phyloP scores from a whole-genome alignment of 2,329 filamentous ascomycete species.

The Fusarium devonianum region DNA sequence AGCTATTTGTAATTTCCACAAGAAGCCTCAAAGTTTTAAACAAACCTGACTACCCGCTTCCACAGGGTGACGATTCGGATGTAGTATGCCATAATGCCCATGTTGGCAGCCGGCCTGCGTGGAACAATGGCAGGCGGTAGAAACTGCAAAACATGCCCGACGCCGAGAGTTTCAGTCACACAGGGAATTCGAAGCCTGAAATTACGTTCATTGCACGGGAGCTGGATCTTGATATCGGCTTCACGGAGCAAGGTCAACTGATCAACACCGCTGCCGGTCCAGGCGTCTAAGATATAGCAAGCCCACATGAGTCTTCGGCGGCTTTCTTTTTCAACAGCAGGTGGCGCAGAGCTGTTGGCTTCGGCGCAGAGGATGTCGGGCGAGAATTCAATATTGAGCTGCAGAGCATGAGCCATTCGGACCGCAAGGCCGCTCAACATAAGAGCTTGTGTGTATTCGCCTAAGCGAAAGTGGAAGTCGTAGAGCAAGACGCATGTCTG shows the following conservation, averaged over 20 bases:
- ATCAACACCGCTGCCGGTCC: slow-evolving; percentile 50
- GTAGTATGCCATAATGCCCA: slow-evolving; percentile 55
- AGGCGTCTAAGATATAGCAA: slow-evolving; percentile 52
- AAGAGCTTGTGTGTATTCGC: slow-evolving; percentile 50
- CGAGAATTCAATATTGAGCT: slow-evolving; percentile 49
- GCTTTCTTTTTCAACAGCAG: slow-evolving; percentile 49
- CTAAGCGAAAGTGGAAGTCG: slow-evolving; percentile 50
- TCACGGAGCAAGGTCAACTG: slow-evolving; percentile 50
- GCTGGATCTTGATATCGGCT: slow-evolving; percentile 52
- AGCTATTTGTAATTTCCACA: not conserved
- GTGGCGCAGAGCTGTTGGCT: slow-evolving; percentile 41
- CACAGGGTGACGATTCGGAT: slow-evolving; percentile 52
- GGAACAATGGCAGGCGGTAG: slow-evolving; percentile 50
- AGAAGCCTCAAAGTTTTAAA: slow-evolving; percentile 16
- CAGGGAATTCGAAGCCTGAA: slow-evolving; percentile 52
- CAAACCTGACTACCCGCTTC: slow-evolving; percentile 50
- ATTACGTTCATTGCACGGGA: slow-evolving; percentile 51
- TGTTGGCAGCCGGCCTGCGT: slow-evolving; percentile 50
- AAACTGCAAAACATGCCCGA: slow-evolving; percentile 51
- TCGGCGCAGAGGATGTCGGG: slow-evolving; percentile 50
- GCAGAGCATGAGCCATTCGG: slow-evolving; percentile 52
- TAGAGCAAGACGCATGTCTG: slow-evolving; percentile 50
- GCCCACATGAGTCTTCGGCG: slow-evolving; percentile 53
- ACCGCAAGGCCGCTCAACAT: slow-evolving; percentile 53
- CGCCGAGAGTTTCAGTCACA: slow-evolving; percentile 51